These are phyloP conservation scores for Pisolithus microcarpus DNA, from an alignment of 768 basidiomycete genomes.

Conservation along the genomic window DNA sequence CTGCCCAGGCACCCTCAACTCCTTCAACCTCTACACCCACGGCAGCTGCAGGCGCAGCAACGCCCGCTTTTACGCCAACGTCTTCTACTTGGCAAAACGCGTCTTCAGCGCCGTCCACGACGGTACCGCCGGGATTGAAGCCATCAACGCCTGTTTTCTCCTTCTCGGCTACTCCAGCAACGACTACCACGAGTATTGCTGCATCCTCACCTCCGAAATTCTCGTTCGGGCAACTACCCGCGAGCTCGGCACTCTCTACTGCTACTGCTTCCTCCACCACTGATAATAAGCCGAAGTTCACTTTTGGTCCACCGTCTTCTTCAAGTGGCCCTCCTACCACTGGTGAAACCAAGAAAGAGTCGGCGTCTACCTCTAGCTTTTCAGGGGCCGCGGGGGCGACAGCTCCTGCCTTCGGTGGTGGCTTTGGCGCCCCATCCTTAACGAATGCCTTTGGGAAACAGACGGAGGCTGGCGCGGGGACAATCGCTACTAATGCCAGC, in stretches of 20 bases:
- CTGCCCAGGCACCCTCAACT: constrained; percentile 11
- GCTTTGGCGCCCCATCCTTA: constrained; percentile 8
- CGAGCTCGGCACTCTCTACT: constrained; percentile 3
- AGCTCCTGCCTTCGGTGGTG: constrained; percentile 11
- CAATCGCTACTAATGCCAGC: constrained; percentile 7
- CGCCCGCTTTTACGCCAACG: constrained; percentile 4
- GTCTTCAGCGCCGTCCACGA: constrained; percentile 6
- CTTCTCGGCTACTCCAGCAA: constrained; percentile 10
- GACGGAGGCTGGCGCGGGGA: background rate
- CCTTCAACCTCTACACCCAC: constrained; percentile 5
- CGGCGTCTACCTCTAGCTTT: constrained; percentile 28
- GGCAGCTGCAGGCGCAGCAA: constrained; percentile 13
- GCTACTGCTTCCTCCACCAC: constrained; percentile 2
- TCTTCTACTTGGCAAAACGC: background rate
- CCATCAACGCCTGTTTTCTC: constrained; percentile 11
- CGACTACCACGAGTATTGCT: constrained; percentile 3
- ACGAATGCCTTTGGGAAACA: constrained; percentile 14
- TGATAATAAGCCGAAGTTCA: constrained; percentile 12
- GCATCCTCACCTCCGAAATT: constrained; percentile 13
- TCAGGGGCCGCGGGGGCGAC: constrained; percentile 3
- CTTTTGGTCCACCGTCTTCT: constrained; percentile 18
- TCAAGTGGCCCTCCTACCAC: constrained; percentile 17
- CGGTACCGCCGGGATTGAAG: constrained; percentile 7
- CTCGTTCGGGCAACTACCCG: constrained; percentile 18
- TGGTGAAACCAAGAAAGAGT: constrained; percentile 20